Evolutionary conservation across 225 moss, liverwort and hornwort genomes (phyloP).

Genomic region (Straminergon stramineum): DNA sequence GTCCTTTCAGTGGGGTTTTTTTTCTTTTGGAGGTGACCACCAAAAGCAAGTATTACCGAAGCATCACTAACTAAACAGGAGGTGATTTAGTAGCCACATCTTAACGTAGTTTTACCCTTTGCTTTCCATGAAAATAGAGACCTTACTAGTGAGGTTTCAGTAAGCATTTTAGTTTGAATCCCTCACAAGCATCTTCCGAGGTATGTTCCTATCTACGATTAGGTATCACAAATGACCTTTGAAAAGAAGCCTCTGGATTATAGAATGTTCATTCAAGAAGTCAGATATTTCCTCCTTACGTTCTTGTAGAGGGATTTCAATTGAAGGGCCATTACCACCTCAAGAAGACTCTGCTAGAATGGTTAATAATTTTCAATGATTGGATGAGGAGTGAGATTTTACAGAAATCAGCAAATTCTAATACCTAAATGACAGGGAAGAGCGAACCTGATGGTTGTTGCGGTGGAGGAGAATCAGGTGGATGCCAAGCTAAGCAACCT

Average conservation of each 20-base stretch:
- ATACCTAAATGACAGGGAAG: background rate
- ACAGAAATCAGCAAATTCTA: background rate
- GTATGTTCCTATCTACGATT: background rate
- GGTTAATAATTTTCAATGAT: background rate
- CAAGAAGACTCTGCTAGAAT: background rate
- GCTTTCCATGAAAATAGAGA: background rate
- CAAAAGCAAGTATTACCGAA: background rate
- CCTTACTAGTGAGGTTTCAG: background rate
- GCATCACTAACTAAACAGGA: background rate
- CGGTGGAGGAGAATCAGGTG: conserved; percentile 5
- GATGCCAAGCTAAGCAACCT: conserved; percentile 15
- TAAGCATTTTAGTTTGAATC: background rate
- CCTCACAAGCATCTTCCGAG: background rate
- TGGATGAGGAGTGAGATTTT: background rate
- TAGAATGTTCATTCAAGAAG: background rate
- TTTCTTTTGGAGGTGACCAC: too few relatives aligned
- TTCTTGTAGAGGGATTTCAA: background rate
- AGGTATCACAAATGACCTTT: background rate
- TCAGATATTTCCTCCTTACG: background rate
- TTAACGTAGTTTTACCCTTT: background rate
- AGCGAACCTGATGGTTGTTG: conserved; percentile 4
- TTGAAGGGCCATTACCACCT: background rate
- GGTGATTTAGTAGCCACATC: background rate
- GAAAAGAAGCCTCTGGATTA: background rate
- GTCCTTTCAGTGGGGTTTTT: background rate